phyloP scores from a whole-genome alignment of 2,329 filamentous ascomycete species.

The Ophiosphaerella narmari region DNA sequence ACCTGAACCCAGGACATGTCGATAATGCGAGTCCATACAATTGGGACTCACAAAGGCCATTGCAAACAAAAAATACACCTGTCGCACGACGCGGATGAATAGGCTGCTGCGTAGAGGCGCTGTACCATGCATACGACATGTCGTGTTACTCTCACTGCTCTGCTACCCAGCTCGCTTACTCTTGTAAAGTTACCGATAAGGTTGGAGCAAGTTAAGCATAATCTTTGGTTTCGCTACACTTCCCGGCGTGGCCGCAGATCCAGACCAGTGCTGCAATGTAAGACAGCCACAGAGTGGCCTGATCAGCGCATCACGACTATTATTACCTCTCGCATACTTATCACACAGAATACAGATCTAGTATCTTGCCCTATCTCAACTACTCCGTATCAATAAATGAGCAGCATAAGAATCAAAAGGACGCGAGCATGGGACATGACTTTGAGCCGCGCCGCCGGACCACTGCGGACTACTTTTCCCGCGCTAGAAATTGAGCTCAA shows the following conservation, averaged over 20 bases:
- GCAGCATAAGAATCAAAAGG: background rate
- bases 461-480: conserved; percentile 7
- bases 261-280: background rate
- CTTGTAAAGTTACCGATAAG: conserved; percentile 39
- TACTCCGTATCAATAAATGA: too few species aligned
- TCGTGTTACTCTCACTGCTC: background rate
- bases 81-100: too few species aligned
- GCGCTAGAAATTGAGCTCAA: background rate
- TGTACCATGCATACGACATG: background rate
- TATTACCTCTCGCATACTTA: background rate
- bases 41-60: too few species aligned
- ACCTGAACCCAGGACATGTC: too few species aligned
- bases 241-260: conserved; percentile 21
- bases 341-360: background rate
- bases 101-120: background rate
- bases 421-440: background rate
- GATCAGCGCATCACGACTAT: conserved; percentile 5
- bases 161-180: conserved; percentile 27
- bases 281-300: conserved; percentile 17
- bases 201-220: conserved; percentile 46
- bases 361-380: background rate
- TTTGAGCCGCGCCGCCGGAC: conserved; percentile 17
- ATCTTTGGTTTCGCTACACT: conserved; percentile 32
- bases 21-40: too few species aligned
- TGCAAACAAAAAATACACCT: too few species aligned